Evolutionary conservation across 2,329 filamentous ascomycete genomes (phyloP).

Genomic region (Talaromyces sp.): DNA sequence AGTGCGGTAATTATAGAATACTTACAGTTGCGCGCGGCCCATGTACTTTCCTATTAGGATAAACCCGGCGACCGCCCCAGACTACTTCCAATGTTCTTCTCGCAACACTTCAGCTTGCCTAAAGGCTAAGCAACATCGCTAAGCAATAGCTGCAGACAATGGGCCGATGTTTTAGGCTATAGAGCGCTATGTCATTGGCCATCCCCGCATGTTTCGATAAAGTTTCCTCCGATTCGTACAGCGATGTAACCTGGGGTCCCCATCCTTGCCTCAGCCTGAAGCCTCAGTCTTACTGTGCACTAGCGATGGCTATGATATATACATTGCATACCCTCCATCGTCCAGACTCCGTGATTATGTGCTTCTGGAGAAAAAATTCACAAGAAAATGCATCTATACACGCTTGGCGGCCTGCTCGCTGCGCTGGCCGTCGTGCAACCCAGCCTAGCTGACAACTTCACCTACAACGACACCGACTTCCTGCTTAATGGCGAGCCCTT

Average conservation of each 20-base stretch:
- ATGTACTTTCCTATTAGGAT: neutral
- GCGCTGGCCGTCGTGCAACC: neutral
- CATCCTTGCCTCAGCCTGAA: too few species aligned
- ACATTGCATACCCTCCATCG: neutral
- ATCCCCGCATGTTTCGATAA: neutral
- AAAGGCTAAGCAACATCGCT: neutral
- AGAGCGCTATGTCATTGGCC: neutral
- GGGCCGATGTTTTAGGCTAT: neutral
- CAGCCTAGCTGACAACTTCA: neutral
- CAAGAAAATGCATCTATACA: neutral
- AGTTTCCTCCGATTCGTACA: neutral
- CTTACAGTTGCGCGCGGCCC: too few species aligned
- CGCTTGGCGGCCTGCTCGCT: neutral
- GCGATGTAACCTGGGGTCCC: neutral
- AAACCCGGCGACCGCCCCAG: neutral
- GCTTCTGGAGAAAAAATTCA: neutral
- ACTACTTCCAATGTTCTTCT: neutral
- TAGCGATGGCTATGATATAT: neutral
- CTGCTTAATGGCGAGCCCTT: constrained; percentile 5
- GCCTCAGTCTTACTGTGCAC: too few species aligned
- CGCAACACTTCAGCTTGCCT: neutral
- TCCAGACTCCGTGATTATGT: neutral
- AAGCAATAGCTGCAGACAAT: neutral
- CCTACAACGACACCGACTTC: constrained; percentile 3
- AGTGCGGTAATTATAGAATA: too few species aligned